Evolutionary conservation across 805 yeast species (phyloP), one percentile per base, ranked within the genome.

Genomic region (Lipomyces spencermartinsiae): DNA sequence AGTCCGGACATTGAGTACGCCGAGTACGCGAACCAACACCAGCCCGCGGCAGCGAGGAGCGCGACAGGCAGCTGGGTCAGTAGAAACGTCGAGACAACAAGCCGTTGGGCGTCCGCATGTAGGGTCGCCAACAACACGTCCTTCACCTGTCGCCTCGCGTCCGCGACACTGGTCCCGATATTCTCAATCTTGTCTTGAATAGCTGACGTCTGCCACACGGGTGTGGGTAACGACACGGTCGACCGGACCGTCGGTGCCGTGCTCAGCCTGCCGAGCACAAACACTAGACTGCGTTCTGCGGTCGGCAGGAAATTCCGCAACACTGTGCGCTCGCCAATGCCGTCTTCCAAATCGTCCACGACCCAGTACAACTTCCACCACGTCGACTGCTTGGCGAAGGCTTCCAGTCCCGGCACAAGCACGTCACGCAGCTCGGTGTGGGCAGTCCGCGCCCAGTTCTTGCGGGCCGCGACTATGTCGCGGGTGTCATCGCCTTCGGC

Each of bases 351-450:
- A 61, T 80, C 83, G 65, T 80, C 83, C 19, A 76, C 75, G 8
- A 73, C 70, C 63, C 69, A 74, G 64, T 78, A 80, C 34, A 80
- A 73, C 63, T 79, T 78, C 74, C 76, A 80, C 81, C 82, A 80
- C 1, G 80, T 29, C 69, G 68, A 63, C 67, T 61, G 1, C 46
- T 35, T 25, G 73, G 74, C 65, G 46, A 69, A 69, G 31, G 29
- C 14, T 12, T 14, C 60, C 14, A 80, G 64, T 9, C 74, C 71
- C 12, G 76, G 74, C 22, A 74, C 63, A 9, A 79, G 71, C n/a
- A 56, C 62, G 22, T 76, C 73, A 64, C 81, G 80, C 37, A 80
- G 75, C 69, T 80, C 83, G n/a, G 71, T 66, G 68, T 80, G 83
- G 1, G 83, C 82, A 6, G 67, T 62, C 22, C 66, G 63, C 0